Percentiles rank a stretch among this genome's conserved stretches.
phyloP scores from a whole-genome alignment of 768 basidiomycete genomes.

The Rhodotorula sphaerocarpa region DNA sequence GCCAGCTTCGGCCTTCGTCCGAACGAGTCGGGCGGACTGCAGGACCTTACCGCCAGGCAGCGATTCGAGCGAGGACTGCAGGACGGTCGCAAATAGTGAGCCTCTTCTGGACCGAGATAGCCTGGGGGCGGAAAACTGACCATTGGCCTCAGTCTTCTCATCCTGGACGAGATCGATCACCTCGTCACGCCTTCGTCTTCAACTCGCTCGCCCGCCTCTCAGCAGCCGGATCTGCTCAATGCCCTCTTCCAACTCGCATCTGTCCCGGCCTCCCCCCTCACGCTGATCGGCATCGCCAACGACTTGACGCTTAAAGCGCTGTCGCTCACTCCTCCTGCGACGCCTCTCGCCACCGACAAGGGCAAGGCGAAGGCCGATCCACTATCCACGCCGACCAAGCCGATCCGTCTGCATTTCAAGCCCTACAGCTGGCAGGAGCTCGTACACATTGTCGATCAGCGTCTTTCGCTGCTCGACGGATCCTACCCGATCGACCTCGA shows the following conservation, averaged over 20 bases:
- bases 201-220: slow-evolving; percentile 57
- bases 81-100: slow-evolving; percentile 48
- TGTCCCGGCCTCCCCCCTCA: slow-evolving; percentile 51
- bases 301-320: slow-evolving; percentile 71
- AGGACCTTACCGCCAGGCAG: slow-evolving; percentile 41
- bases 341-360: slow-evolving; percentile 42
- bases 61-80: slow-evolving; percentile 46
- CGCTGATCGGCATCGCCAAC: slow-evolving; percentile 78
- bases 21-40: slow-evolving; percentile 9
- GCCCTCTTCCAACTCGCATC: slow-evolving; percentile 63
- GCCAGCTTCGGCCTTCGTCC: slow-evolving; percentile 50
- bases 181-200: slow-evolving; percentile 46
- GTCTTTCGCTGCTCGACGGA: slow-evolving; percentile 49
- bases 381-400: slow-evolving; percentile 18
- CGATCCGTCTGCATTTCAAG: slow-evolving; percentile 62
- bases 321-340: slow-evolving; percentile 16
- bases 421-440: slow-evolving; percentile 70
- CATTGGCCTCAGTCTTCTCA: slow-evolving; percentile 47
- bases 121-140: background rate
- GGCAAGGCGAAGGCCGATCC: slow-evolving; percentile 17
- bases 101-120: slow-evolving; percentile 46
- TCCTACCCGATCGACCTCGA: slow-evolving; percentile 41
- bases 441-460: slow-evolving; percentile 58
- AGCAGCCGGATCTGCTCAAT: slow-evolving; percentile 54
- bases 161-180: slow-evolving; percentile 83